Evolutionary conservation across 2,329 filamentous ascomycete genomes (phyloP).

Genomic region (Parafenestella ontariensis): DNA sequence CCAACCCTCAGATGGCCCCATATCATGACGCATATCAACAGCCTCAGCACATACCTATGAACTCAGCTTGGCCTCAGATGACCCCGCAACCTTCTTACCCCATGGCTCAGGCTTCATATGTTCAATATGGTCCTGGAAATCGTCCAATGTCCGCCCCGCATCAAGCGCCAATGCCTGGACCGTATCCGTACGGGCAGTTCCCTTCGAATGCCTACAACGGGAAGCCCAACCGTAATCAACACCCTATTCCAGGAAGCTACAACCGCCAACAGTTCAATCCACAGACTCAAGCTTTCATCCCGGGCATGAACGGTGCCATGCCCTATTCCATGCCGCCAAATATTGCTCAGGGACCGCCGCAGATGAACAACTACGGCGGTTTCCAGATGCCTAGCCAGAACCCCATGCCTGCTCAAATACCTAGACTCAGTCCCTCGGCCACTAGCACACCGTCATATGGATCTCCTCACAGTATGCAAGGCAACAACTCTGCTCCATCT

Average conservation of each 20-base stretch:
- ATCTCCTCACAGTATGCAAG: conserved; percentile 37
- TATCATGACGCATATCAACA: conserved; percentile 45
- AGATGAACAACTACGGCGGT: conserved; percentile 41
- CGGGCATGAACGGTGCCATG: conserved; percentile 59
- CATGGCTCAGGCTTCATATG: conserved; percentile 34
- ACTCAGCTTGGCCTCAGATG: conserved; percentile 42
- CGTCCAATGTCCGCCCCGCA: conserved; percentile 47
- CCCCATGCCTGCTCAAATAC: conserved; percentile 35
- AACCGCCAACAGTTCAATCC: conserved; percentile 90
- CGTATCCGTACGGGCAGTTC: conserved; percentile 80
- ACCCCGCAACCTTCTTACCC: conserved; percentile 39
- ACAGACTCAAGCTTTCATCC: conserved; percentile 91
- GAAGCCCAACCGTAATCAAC: conserved; percentile 75
- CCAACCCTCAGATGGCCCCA: conserved; percentile 42
- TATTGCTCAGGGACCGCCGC: conserved; percentile 39
- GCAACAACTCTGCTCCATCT: conserved; percentile 19
- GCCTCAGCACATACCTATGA: conserved; percentile 36
- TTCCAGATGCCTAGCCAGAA: conserved; percentile 32
- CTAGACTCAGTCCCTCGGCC: conserved; percentile 37
- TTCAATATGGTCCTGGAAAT: conserved; percentile 33
- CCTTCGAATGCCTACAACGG: conserved; percentile 66
- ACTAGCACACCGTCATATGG: conserved; percentile 37
- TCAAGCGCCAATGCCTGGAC: conserved; percentile 49
- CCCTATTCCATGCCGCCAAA: conserved; percentile 43
- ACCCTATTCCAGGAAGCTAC: conserved; percentile 84